These are phyloP conservation scores for Globisporangium parvum DNA, from an alignment of 352 stramenopile species.

Conservation along the genomic window DNA sequence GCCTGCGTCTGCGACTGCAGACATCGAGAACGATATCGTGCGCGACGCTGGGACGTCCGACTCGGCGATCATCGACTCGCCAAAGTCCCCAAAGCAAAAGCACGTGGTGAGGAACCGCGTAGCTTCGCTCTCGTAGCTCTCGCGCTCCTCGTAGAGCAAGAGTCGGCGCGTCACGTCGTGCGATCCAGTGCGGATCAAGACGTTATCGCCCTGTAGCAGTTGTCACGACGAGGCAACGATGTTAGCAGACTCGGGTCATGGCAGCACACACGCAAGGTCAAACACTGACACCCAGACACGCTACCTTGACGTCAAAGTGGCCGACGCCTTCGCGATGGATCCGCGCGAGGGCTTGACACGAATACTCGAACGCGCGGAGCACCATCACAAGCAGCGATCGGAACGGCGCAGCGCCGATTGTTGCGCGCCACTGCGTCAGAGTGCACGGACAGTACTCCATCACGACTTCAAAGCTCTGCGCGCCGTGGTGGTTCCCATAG, in stretches of 20 bases:
- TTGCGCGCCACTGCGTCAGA: conserved; percentile 36
- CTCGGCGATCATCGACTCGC: conserved; percentile 41
- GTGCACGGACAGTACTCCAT: conserved; percentile 56
- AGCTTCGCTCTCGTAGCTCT: conserved; percentile 10
- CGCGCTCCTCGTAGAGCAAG: conserved; percentile 19
- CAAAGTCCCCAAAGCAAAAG: conserved; percentile 70
- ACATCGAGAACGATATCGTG: too few relatives aligned
- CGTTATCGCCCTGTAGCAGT: conserved; percentile 46
- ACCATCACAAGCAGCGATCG: conserved; percentile 35
- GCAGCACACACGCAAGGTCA: neutral
- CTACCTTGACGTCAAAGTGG: conserved; percentile 72
- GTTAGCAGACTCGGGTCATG: neutral
- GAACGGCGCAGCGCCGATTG: conserved; percentile 24
- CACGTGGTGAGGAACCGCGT: conserved; percentile 11
- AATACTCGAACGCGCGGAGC: conserved; percentile 34
- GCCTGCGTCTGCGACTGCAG: too few relatives aligned
- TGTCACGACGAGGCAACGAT: neutral
- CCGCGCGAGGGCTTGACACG: conserved; percentile 23
- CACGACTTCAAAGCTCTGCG: conserved; percentile 44
- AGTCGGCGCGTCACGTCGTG: conserved; percentile 28
- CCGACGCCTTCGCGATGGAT: conserved; percentile 41
- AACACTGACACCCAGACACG: neutral
- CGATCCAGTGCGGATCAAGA: conserved; percentile 37
- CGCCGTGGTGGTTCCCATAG: conserved; percentile 37
- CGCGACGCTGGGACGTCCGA: conserved; percentile 13